Evolutionary conservation across 2,329 filamentous ascomycete genomes (phyloP).

Genomic region (Hypoxylon rubiginosum): DNA sequence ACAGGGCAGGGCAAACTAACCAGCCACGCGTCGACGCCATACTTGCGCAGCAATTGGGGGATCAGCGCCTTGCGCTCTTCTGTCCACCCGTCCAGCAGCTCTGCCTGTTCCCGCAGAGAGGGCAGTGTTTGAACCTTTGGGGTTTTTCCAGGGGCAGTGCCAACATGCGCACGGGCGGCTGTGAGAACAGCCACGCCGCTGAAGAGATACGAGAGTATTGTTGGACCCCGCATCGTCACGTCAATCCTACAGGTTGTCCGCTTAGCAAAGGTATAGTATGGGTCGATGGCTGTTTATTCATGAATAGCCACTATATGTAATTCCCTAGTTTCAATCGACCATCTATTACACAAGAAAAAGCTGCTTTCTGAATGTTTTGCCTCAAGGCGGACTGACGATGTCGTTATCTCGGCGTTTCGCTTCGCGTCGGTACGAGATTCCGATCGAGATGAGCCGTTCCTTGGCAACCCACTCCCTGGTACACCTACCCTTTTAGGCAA

Average conservation of each 20-base stretch:
- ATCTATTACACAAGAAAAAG: background rate
- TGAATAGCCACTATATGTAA: background rate
- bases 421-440: constrained; percentile 18
- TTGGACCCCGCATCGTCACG: constrained; percentile 30
- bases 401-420: constrained; percentile 13
- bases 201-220: constrained; percentile 15
- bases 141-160: constrained; percentile 36
- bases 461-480: constrained; percentile 14
- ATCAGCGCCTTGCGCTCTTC: constrained; percentile 58
- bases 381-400: background rate
- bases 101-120: constrained; percentile 59
- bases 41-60: constrained; percentile 59
- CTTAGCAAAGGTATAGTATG: background rate
- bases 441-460: constrained; percentile 35
- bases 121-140: constrained; percentile 58
- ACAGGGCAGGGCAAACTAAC: constrained; percentile 49
- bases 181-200: constrained; percentile 14
- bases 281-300: background rate
- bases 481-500: constrained; percentile 27
- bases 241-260: background rate
- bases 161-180: constrained; percentile 7
- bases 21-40: constrained; percentile 64
- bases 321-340: background rate
- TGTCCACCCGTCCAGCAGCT: constrained; percentile 60
- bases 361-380: background rate